Evolutionary conservation across 2,329 filamentous ascomycete genomes (phyloP), one percentile per base, ranked within the genome.

Genomic region (Beauveria sp.): DNA sequence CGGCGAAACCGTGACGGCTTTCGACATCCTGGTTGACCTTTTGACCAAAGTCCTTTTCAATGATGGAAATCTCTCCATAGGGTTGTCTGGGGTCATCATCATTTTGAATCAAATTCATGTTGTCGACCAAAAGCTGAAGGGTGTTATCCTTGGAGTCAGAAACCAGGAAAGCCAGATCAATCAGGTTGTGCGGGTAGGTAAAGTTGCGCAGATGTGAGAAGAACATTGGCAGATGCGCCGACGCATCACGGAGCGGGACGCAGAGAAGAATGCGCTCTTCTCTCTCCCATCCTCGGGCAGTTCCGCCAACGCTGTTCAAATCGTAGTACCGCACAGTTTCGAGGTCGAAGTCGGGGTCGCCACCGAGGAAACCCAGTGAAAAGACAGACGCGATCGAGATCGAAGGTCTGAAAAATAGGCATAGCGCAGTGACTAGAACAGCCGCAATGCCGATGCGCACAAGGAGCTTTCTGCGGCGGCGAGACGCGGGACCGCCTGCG

Each of bases 11-110:
- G 75, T 99, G 95, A 67, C 95, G 88, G 73, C 91, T 96, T 77
- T 99, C 95, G 28, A 98, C 92, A 76, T 99, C 93, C 76, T 99
- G 95, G 66, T 96, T 91, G 64, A 99, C 95, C 73, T 93, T 93
- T 74, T 99, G 95, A 3, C 95, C 95, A 78, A 99, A 99, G 74
- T 99, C 93, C 77, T 99, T 99, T 77, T 98, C 91, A 66, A 99
- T 93, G 64, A 99, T 95, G 0, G 91, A 96, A 63, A 99, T 95
- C 77, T 99, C 95, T 64, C 95, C 95, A 71, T 93, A 99, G 18
- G 89, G 87, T 75, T 93, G 88, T 68, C 86, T 88, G 12, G 88
- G 86, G 68, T 97, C 90, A 24, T 87, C 80, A 64, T 95, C 85
- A 26, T 85, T 86, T 76, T 99, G 95, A 16, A 97, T 82, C 46